Conservation (phyloP, 768 basidiomycete species). For the Leccinum pellstonianum region DNA sequence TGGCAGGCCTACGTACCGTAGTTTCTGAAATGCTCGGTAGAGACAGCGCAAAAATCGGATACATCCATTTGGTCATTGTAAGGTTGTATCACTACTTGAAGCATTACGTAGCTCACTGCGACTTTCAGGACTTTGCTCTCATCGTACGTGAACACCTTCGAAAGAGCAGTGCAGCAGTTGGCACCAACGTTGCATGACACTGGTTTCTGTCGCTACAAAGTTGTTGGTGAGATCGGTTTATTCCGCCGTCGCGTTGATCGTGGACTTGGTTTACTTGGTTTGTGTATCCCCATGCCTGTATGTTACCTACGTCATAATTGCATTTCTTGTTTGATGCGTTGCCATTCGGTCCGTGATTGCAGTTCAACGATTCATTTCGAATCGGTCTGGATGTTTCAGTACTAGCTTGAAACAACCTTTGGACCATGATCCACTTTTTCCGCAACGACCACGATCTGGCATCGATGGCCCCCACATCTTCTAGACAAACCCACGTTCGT, state of each 20-base stretch:
- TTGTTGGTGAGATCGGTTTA: background rate
- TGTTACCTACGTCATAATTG: conserved; percentile 12
- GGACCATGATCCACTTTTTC: background rate
- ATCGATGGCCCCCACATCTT: conserved; percentile 23
- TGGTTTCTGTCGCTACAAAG: background rate
- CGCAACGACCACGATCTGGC: conserved; percentile 12
- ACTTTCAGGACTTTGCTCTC: conserved; percentile 24
- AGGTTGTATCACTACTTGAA: background rate
- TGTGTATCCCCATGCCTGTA: conserved; percentile 9
- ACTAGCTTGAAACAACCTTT: background rate
- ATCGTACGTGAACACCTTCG: conserved; percentile 15
- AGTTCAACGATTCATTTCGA: conserved; percentile 7
- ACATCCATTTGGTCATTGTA: conserved; percentile 24
- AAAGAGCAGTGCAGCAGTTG: background rate
- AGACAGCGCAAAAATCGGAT: conserved; percentile 15
- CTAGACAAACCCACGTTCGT: conserved; percentile 27
- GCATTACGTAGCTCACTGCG: conserved; percentile 3
- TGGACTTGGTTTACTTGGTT: conserved; percentile 6
- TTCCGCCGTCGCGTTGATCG: conserved; percentile 1
- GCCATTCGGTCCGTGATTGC: background rate
- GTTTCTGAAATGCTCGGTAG: conserved; percentile 21
- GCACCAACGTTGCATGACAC: background rate
- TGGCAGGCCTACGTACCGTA: conserved; percentile 18
- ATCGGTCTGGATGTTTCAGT: conserved; percentile 3
- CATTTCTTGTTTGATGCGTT: conserved; percentile 7